These are phyloP conservation scores for Fusarium nurragi DNA, from an alignment of 2,329 filamentous ascomycete species.

Conservation along the genomic window DNA sequence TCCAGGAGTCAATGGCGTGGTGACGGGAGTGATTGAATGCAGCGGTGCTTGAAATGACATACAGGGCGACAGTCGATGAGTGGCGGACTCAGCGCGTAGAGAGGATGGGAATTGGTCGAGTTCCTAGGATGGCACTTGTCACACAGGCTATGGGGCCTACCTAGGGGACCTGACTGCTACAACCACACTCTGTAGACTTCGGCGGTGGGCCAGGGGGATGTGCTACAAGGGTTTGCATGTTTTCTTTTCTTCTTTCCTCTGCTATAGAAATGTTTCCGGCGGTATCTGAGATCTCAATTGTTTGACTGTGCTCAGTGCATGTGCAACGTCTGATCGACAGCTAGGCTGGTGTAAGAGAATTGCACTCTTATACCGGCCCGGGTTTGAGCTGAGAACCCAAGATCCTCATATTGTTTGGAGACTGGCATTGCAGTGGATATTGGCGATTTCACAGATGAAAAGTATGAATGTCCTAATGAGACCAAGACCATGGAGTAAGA, in stretches of 20 bases:
- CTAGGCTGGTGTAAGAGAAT: slow-evolving; percentile 34
- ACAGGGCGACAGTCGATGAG: slow-evolving; percentile 27
- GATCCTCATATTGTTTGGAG: slow-evolving; percentile 12
- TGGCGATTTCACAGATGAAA: slow-evolving; percentile 12
- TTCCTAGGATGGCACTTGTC: too few relatives aligned
- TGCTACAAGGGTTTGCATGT: slow-evolving; percentile 38
- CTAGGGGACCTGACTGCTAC: slow-evolving; percentile 23
- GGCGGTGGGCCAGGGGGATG: slow-evolving; percentile 41
- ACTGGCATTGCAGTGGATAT: background rate
- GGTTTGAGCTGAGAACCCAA: slow-evolving; percentile 33
- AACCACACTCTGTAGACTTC: slow-evolving; percentile 16
- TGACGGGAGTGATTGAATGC: slow-evolving; percentile 39
- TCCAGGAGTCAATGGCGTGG: slow-evolving; percentile 42
- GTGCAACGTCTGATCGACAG: slow-evolving; percentile 39
- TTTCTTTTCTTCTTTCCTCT: slow-evolving; percentile 15
- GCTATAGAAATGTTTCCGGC: slow-evolving; percentile 17
- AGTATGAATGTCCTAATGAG: background rate
- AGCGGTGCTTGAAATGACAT: slow-evolving; percentile 32
- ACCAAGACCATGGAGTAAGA: background rate
- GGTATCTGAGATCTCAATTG: slow-evolving; percentile 34
- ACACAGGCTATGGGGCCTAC: too few relatives aligned
- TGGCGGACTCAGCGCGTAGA: slow-evolving; percentile 44
- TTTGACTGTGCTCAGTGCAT: slow-evolving; percentile 23
- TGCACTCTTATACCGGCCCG: slow-evolving; percentile 34
- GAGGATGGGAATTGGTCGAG: slow-evolving; percentile 35